phyloP scores from a whole-genome alignment of 2,329 filamentous ascomycete genomes.

The Decorospora gaudefroyi region DNA sequence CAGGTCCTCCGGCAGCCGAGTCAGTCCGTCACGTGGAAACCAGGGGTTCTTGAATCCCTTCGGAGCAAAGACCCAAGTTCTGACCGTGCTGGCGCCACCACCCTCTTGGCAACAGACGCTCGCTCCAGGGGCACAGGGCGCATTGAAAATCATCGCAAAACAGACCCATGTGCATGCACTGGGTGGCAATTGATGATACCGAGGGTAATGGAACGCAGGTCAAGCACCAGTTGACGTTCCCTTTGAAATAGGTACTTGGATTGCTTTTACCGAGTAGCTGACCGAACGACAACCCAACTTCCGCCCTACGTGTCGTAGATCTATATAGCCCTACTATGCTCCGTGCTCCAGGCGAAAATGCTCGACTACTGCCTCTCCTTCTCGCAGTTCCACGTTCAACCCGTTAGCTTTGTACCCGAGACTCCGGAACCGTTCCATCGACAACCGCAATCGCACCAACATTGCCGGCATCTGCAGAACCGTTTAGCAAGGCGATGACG shows the following conservation, averaged over 20 bases:
- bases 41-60: constrained; percentile 9
- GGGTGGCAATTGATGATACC: constrained; percentile 4
- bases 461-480: constrained; percentile 50
- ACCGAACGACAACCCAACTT: constrained; percentile 4
- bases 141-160: constrained; percentile 11
- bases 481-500: constrained; percentile 60
- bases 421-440: constrained; percentile 47
- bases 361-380: constrained; percentile 12
- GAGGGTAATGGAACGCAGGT: background rate
- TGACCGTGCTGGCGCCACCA: constrained; percentile 12
- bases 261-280: constrained; percentile 4
- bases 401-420: too few relatives aligned
- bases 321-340: constrained; percentile 15
- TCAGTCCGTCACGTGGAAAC: constrained; percentile 21
- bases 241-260: background rate
- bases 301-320: constrained; percentile 7
- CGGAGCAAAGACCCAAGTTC: constrained; percentile 5
- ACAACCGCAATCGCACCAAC: constrained; percentile 49
- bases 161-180: constrained; percentile 6
- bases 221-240: background rate
- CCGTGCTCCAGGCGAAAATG: constrained; percentile 29
- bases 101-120: constrained; percentile 15
- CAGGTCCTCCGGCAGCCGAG: too few relatives aligned
- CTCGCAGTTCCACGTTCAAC: constrained; percentile 3
- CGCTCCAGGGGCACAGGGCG: constrained; percentile 21